Conservation (phyloP, 2,329 filamentous ascomycete genomes). For the Ophiocordyceps australis region DNA sequence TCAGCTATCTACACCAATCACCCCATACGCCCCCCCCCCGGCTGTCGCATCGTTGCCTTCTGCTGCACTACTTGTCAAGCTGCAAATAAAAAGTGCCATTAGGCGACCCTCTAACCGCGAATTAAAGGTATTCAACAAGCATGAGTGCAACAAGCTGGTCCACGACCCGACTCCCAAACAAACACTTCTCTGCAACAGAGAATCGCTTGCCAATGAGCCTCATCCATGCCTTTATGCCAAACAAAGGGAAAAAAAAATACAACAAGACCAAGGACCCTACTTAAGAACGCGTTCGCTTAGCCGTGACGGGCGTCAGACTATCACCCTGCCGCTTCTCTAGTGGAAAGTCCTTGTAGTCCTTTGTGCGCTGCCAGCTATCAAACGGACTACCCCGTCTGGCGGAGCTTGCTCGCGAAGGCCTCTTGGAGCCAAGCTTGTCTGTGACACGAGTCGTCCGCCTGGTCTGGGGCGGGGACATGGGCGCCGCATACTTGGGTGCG, state of each 20-base stretch:
- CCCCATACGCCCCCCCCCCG: too few relatives aligned
- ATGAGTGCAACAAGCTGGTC: too few relatives aligned
- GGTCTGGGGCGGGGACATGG: conserved; percentile 44
- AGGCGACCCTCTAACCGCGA: too few relatives aligned
- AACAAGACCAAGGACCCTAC: neutral
- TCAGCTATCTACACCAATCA: too few relatives aligned
- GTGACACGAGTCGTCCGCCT: conserved; percentile 37
- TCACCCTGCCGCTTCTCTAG: conserved; percentile 22
- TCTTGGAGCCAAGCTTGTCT: conserved; percentile 26
- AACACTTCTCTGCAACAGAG: too few relatives aligned
- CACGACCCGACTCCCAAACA: too few relatives aligned
- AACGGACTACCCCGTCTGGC: conserved; percentile 36
- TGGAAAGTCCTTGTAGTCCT: conserved; percentile 26
- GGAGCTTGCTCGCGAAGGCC: conserved; percentile 20
- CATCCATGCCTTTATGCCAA: too few relatives aligned
- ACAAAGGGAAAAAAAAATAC: conserved; percentile 1
- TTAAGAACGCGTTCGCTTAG: conserved; percentile 19
- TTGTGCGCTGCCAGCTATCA: conserved; percentile 50
- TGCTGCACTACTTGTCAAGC: too few relatives aligned
- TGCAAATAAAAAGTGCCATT: too few relatives aligned
- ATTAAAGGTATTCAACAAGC: too few relatives aligned
- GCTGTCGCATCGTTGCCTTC: too few relatives aligned
- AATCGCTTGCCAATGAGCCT: too few relatives aligned
- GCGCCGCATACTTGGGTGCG: conserved; percentile 34
- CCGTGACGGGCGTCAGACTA: conserved; percentile 9